Evolutionary conservation across 164 flowering plant genomes (phyloP).

Genomic region (Chloranthus sessilifolius): DNA sequence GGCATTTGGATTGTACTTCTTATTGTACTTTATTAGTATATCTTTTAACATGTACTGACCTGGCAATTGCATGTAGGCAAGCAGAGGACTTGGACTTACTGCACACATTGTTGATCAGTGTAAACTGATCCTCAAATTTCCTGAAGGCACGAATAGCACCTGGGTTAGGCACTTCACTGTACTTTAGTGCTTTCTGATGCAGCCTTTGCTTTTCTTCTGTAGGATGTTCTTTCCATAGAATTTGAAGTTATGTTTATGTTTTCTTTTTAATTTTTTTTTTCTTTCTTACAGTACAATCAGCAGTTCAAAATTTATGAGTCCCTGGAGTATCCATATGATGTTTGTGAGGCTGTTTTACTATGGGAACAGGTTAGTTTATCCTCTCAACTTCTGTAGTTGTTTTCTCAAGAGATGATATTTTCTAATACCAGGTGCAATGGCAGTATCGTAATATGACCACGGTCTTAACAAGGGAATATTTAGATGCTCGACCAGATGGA

Average conservation of each 20-base stretch:
- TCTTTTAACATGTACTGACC: too few species aligned
- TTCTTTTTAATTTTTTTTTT: conserved; percentile 1
- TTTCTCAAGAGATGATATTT: conserved; percentile 4
- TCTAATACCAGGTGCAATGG: conserved; percentile 24
- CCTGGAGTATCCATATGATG: conserved; percentile 73
- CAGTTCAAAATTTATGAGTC: conserved; percentile 78
- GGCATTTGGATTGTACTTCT: too few species aligned
- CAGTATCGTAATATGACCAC: conserved; percentile 98
- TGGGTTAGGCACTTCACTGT: conserved; percentile 43
- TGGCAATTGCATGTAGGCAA: conserved; percentile 47
- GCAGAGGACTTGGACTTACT: conserved; percentile 86
- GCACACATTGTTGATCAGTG: conserved; percentile 82
- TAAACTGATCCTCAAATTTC: conserved; percentile 74
- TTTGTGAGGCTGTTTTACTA: conserved; percentile 75
- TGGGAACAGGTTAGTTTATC: conserved; percentile 78
- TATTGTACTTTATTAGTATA: too few species aligned
- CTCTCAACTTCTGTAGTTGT: neutral
- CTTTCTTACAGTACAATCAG: conserved; percentile 51
- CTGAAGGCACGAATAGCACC: conserved; percentile 84
- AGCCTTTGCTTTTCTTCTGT: too few species aligned
- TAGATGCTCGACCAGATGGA: conserved; percentile 89
- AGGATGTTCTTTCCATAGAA: neutral
- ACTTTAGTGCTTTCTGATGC: neutral
- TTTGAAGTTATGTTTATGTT: neutral
- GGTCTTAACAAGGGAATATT: conserved; percentile 86